A percentile compares a stretch with the other conserved stretches of the same genome.
These are phyloP conservation scores for Capniomyces stellatus DNA, from an alignment of 371 early-diverging fungal species.

Conservation along the genomic window DNA sequence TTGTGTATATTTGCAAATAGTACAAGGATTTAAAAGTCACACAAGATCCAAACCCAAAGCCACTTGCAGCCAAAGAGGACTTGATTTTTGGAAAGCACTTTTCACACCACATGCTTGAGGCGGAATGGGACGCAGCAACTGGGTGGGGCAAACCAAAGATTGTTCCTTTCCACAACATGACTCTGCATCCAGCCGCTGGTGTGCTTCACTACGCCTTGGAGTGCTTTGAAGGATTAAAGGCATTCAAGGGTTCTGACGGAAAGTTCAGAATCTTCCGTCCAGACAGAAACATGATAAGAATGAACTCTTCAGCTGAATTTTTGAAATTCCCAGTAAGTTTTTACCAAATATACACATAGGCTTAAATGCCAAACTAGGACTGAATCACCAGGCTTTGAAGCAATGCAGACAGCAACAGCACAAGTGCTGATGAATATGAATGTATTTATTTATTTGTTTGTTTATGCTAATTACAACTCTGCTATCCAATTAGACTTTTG, in stretches of 20 bases:
- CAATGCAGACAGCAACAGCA: too few species aligned
- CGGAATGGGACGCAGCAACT: conserved; percentile 51
- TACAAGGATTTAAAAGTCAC: conserved; percentile 8
- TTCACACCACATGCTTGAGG: conserved; percentile 84
- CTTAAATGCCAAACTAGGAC: too few species aligned
- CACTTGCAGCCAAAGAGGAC: conserved; percentile 50
- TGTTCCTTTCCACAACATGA: conserved; percentile 59
- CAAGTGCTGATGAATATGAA: too few species aligned
- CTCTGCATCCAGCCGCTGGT: conserved; percentile 63
- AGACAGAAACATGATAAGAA: conserved; percentile 77
- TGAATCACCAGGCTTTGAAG: too few species aligned
- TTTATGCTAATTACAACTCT: conserved; percentile 10
- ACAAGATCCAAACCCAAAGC: conserved; percentile 26
- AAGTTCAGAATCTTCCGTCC: conserved; percentile 74
- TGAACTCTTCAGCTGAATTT: conserved; percentile 48
- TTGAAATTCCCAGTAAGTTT: conserved; percentile 52
- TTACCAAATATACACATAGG: too few species aligned
- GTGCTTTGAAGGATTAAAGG: conserved; percentile 89
- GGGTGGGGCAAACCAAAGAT: conserved; percentile 67
- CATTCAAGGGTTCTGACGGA: conserved; percentile 67
- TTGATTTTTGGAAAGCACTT: conserved; percentile 79
- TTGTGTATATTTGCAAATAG: not conserved
- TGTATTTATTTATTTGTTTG: not conserved
- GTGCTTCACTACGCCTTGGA: conserved; percentile 68
- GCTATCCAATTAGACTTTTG: conserved; percentile 30